phyloP scores from a whole-genome alignment of 1,284 basidiomycete species.

The Tylopilus sp. region DNA sequence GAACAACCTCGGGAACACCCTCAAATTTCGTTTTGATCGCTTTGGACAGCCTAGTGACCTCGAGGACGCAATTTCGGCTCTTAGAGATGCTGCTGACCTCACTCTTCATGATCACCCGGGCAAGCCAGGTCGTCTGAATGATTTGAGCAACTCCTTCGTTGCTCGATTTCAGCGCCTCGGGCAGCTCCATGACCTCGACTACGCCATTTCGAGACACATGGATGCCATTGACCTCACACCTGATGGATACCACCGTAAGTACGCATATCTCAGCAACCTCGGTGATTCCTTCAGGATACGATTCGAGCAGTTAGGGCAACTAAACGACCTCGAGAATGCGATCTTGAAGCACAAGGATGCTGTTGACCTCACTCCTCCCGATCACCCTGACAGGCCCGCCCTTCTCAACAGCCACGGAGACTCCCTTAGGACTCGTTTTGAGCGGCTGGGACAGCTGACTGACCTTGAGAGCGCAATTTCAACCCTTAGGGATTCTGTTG shows the following conservation, averaged over 20 bases:
- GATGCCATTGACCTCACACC: neutral
- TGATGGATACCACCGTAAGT: neutral
- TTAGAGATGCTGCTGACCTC: neutral
- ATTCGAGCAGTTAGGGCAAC: neutral
- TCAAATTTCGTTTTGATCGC: too few relatives aligned
- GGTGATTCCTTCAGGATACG: neutral
- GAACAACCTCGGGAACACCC: too few relatives aligned
- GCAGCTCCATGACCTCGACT: neutral
- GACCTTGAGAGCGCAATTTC: neutral
- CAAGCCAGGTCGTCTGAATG: neutral
- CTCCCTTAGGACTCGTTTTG: neutral
- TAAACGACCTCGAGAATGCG: neutral
- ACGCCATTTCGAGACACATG: neutral
- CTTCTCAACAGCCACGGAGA: neutral
- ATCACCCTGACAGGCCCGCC: neutral
- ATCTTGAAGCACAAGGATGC: neutral
- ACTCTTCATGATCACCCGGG: neutral
- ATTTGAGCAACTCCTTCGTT: neutral
- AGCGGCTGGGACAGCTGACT: neutral
- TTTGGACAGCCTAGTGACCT: too few relatives aligned
- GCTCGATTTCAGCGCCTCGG: neutral
- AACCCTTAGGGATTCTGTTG: neutral
- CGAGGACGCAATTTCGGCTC: too few relatives aligned
- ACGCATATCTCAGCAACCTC: neutral
- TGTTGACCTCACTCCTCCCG: neutral